Evolutionary conservation across 179 eudicot species (phyloP), one percentile per base, ranked within the genome.

Genomic region (Beta lomatogona): DNA sequence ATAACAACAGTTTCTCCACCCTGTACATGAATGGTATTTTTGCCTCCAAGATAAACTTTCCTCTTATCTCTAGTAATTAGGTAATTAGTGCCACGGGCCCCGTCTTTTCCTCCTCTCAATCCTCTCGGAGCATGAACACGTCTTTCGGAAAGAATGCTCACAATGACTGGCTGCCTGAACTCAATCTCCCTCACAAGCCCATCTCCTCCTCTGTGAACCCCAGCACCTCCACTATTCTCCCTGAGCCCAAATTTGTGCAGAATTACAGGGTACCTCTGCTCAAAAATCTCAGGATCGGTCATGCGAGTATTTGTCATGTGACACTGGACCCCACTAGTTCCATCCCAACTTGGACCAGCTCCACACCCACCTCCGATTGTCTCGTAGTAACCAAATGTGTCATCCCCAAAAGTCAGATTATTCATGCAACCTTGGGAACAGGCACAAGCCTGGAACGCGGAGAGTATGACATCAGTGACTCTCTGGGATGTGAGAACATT

Each of bases 361-460:
- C 99, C 99, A 81, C 94, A 88, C 53, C 99, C 99, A 53, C 99
- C 99, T 78, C 97, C 99, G 48, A 96, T 96, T 4, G 99, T 96
- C 85, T 96, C 98, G 54, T 94, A 96, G 79, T 96, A 96, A 25
- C 99, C 99, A 75, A 96, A 94, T 0, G 93, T 92, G 78, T 87
- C 89, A 58, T 96, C 98, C 61, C 98, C 99, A 55, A 96, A 96
- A 36, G 99, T 96, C 61, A 96, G 91, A 80, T 96, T 96, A 73
- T 96, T 96, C 99, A 96, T 96, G 86, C 99, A 96, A 71, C 99
- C 99, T 85, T 94, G 97, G 75, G 99, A 94, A 80, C 97, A 93
- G 77, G 99, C 99, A 82, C 99, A 96, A 9, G 98, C 99, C 83
- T 92, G 94, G 77, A 95, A 95, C 53, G 99, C 99, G 45, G 97